Conservation (phyloP, 257 asterid species). For the Petrea volubilis region DNA sequence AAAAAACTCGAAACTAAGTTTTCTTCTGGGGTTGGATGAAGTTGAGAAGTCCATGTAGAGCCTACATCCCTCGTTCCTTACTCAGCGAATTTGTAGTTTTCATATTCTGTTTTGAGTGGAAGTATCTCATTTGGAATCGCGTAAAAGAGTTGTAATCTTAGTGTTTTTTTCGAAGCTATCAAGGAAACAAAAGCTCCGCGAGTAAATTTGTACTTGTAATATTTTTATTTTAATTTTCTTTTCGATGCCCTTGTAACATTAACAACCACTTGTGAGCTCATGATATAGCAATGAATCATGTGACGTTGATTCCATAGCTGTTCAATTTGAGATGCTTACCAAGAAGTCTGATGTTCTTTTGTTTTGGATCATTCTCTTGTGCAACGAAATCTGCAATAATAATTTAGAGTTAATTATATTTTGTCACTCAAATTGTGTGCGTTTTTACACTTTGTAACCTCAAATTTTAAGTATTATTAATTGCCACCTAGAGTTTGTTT, state of each 20-base stretch:
- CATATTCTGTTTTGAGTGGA: neutral
- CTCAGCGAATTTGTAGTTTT: neutral
- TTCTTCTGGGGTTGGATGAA: neutral
- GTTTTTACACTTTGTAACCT: too few species aligned
- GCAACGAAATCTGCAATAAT: neutral
- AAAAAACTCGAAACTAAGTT: neutral
- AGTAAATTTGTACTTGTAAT: neutral
- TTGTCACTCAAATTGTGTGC: too few species aligned
- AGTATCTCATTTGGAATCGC: neutral
- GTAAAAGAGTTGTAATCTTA: slow-evolving; percentile 16
- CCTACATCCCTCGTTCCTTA: neutral
- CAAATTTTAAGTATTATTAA: too few species aligned
- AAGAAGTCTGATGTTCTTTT: neutral
- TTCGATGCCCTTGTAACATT: slow-evolving; percentile 2
- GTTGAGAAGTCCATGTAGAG: neutral
- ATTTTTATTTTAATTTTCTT: neutral
- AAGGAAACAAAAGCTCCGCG: neutral
- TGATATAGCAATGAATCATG: neutral
- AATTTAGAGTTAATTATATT: too few species aligned
- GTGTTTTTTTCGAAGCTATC: neutral
- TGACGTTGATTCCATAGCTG: neutral
- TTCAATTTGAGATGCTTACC: too few species aligned
- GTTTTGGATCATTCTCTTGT: neutral
- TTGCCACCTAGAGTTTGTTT: too few species aligned
- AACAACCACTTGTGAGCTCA: slow-evolving; percentile 7